Conservation (phyloP, 805 yeast genomes). For the Candida vartiovaarae region DNA sequence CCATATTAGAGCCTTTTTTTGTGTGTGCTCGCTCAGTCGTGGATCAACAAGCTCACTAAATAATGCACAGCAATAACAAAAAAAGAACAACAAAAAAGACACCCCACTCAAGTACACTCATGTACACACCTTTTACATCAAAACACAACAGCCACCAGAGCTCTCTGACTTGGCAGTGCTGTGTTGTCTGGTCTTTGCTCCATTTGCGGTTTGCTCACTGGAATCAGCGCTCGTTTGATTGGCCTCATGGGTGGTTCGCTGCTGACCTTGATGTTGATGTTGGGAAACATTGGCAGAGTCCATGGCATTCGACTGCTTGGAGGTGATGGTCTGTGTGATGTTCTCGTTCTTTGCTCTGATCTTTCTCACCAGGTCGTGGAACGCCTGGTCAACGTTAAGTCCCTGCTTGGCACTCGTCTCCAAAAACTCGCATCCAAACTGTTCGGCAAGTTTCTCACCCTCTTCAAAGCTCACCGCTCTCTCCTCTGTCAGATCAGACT, state of each 20-base stretch:
- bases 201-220: no score
- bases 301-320: not conserved
- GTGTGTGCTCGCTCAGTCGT: no score
- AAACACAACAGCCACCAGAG: conserved; percentile 32
- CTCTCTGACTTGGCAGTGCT: conserved; percentile 4
- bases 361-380: conserved; percentile 58
- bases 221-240: no score
- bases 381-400: conserved; percentile 82
- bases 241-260: conserved; percentile 1
- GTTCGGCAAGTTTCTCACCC: conserved; percentile 54
- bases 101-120: not conserved
- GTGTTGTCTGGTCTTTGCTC: no score
- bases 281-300: not conserved
- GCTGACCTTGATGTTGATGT: not conserved
- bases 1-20: no score
- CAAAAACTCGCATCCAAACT: conserved; percentile 65
- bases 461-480: conserved; percentile 69
- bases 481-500: conserved; percentile 66
- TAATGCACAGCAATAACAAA: no score
- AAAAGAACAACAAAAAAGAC: not conserved
- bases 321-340: conserved; percentile 1
- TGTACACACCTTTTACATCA: conserved; percentile 7
- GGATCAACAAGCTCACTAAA: no score
- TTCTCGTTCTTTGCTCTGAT: conserved; percentile 29
- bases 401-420: conserved; percentile 94